Evolutionary conservation across 352 stramenopile species (phyloP).

Genomic region (Blastocystis sp.): DNA sequence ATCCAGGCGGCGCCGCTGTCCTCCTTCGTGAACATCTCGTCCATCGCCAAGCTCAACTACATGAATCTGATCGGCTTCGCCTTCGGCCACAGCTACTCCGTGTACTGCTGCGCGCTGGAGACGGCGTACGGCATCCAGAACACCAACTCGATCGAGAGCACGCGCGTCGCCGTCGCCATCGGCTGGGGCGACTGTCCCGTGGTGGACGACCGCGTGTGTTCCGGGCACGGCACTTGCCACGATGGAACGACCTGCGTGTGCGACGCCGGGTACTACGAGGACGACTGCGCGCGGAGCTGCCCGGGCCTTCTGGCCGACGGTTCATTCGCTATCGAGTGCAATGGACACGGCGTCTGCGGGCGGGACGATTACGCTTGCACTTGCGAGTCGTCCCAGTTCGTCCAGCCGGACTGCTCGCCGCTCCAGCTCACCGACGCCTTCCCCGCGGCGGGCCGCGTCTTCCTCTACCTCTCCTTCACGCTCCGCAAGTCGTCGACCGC

Average conservation of each 20-base stretch:
- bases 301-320: background rate
- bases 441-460: background rate
- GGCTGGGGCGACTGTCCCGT: constrained; percentile 33
- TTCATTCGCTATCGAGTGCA: background rate
- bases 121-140: constrained; percentile 5
- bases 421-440: background rate
- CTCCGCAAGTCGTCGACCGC: too few species aligned
- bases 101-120: constrained; percentile 43
- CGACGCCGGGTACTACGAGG: constrained; percentile 1
- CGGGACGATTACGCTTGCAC: background rate
- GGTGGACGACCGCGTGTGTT: constrained; percentile 3
- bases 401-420: background rate
- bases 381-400: background rate
- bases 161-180: background rate
- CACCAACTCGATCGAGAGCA: constrained; percentile 12
- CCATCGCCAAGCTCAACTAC: too few species aligned
- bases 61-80: constrained; percentile 5
- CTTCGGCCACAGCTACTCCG: constrained; percentile 34
- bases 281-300: constrained; percentile 2
- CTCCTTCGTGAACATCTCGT: background rate
- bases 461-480: background rate
- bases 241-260: constrained; percentile 41
- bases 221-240: constrained; percentile 24
- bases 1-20: background rate
- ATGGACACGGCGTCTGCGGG: constrained; percentile 22